These are phyloP conservation scores for Hericium coralloides DNA, from an alignment of 768 basidiomycete genomes.

Conservation along the genomic window DNA sequence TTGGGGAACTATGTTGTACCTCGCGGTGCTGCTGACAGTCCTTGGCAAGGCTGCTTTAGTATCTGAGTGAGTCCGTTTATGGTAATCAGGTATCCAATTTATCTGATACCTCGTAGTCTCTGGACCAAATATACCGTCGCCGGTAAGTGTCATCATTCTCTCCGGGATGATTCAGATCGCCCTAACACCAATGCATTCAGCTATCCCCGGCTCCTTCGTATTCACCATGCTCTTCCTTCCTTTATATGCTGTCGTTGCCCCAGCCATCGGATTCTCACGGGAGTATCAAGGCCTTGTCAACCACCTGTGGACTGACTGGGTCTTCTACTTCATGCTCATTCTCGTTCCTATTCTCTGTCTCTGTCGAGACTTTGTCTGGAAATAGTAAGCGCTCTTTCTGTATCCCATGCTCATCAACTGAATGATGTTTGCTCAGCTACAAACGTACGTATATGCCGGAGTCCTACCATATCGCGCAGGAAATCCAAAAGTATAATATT, in stretches of 20 bases:
- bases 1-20: slow-evolving; percentile 96
- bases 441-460: slow-evolving; percentile 82
- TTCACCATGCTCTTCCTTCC: slow-evolving; percentile 97
- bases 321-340: slow-evolving; percentile 87
- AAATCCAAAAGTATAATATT: slow-evolving; percentile 98
- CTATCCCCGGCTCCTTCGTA: slow-evolving; percentile 93
- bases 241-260: slow-evolving; percentile 81
- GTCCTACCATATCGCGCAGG: slow-evolving; percentile 98
- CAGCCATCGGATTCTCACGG: slow-evolving; percentile 77
- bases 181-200: slow-evolving; percentile 27
- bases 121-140: slow-evolving; percentile 99
- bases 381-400: slow-evolving; percentile 61
- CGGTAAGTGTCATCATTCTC: slow-evolving; percentile 33
- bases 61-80: slow-evolving; percentile 69
- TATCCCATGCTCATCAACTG: slow-evolving; percentile 6
- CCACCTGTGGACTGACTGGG: slow-evolving; percentile 76
- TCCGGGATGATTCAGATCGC: background rate
- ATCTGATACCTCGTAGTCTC: slow-evolving; percentile 41
- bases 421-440: slow-evolving; percentile 46
- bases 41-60: slow-evolving; percentile 95
- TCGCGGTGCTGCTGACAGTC: slow-evolving; percentile 88
- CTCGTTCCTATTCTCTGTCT: slow-evolving; percentile 82
- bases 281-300: slow-evolving; percentile 90
- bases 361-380: slow-evolving; percentile 88
- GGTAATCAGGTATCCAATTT: background rate